Evolutionary conservation across 352 stramenopile species (phyloP), one percentile per base, ranked within the genome.

Genomic region (Phytophthora ohioensis): DNA sequence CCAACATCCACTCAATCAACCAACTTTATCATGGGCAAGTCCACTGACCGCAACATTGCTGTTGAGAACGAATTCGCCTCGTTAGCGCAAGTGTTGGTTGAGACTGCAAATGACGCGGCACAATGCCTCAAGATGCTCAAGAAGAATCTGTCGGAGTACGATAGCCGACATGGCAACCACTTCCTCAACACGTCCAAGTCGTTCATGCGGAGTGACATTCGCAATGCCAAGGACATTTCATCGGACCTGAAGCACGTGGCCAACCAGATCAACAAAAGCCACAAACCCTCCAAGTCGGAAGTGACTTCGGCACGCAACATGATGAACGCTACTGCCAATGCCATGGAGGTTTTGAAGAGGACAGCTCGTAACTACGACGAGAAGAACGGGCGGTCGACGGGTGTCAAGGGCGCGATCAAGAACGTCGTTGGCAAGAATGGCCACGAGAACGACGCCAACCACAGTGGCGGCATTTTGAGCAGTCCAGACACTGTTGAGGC

Each of bases 141-240:
- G 57, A 76, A 49, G 51, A 76, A 63, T 12, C 17, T 76, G 32
- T 59, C 69, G 3, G 69, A 66, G 5, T 73, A 66, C 39, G 69
- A 76, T 21, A 66, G 42, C 21, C 69, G 56, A 3, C 56, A 76
- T 43, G 57, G 53, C 32, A 58, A 73, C 51, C 56, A 60, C 30
- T 35, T 73, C 34, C 3, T 51, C 13, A 34, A 62, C 39, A 65
- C 63, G 36, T 53, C 69, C 49, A 69, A 69, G 39, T 73, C 57
- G 35, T 72, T 54, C 34, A 53, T 76, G 63, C 57, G 57, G 30
- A 68, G 31, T 39, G 69, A 76, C 52, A 69, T 76, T 10, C 63
- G 64, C 21, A 65, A 59, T 12, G 69, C 57, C 31, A 76, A 76
- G 35, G 64, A 76, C 52, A 53, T 57, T 15, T 56, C 69, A 15